These are phyloP conservation scores for Solanum aculeatissimum DNA, from an alignment of 305 asterid genomes.

Conservation along the genomic window DNA sequence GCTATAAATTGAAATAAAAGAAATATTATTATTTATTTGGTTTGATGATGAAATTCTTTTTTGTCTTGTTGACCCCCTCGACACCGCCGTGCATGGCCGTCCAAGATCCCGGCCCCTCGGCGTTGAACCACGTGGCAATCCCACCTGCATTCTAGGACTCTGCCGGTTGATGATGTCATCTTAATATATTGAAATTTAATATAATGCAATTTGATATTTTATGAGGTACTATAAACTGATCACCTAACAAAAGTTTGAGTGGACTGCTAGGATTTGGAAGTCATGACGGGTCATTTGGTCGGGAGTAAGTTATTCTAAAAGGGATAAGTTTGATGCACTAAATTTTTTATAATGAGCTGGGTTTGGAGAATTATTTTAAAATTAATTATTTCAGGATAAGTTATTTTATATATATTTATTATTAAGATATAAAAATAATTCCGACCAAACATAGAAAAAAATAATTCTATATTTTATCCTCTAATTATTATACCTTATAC, in stretches of 20 bases:
- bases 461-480: too few species aligned
- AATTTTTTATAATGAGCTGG: too few species aligned
- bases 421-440: too few species aligned
- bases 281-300: too few species aligned
- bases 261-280: background rate
- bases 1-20: too few species aligned
- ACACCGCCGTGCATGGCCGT: constrained; percentile 14
- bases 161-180: constrained; percentile 27
- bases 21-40: background rate
- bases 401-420: too few species aligned
- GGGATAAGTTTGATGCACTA: too few species aligned
- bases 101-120: constrained; percentile 23
- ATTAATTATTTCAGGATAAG: too few species aligned
- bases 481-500: too few species aligned
- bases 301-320: too few species aligned
- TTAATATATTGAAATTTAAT: background rate
- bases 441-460: too few species aligned
- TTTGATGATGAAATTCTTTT: background rate
- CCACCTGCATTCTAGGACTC: constrained; percentile 17
- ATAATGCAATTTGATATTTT: background rate
- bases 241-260: background rate
- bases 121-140: constrained; percentile 32
- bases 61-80: constrained; percentile 14
- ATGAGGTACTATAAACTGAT: background rate
- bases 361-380: too few species aligned